Conservation (phyloP, 371 early-diverging fungal species). For the Apophysomyces trapeziformis region DNA sequence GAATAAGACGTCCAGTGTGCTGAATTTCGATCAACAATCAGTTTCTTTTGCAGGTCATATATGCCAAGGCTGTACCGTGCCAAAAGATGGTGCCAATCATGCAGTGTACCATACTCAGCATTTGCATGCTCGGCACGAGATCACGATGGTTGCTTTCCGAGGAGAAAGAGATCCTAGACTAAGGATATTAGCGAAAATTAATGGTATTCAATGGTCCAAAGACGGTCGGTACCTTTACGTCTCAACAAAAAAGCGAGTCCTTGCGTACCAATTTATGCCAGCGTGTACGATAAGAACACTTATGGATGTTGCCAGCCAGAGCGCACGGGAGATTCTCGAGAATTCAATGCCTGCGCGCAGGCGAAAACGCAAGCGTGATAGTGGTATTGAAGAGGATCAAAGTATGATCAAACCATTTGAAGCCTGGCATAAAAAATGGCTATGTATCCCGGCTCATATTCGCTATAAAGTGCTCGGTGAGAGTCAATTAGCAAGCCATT, state of each 20-base stretch:
- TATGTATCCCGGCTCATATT: slow-evolving; percentile 31
- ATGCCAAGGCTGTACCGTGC: slow-evolving; percentile 6
- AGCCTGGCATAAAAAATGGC: slow-evolving; percentile 32
- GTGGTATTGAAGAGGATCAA: slow-evolving; percentile 11
- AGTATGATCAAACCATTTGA: slow-evolving; percentile 10
- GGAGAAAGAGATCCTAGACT: slow-evolving; percentile 54
- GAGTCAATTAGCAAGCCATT: slow-evolving; percentile 40
- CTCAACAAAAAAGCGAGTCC: slow-evolving; percentile 60
- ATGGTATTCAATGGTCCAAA: slow-evolving; percentile 61
- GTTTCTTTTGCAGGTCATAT: slow-evolving; percentile 10
- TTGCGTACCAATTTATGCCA: slow-evolving; percentile 50
- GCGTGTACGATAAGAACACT: slow-evolving; percentile 17
- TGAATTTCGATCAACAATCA: slow-evolving; percentile 17
- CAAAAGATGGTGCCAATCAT: slow-evolving; percentile 2
- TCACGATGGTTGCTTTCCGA: slow-evolving; percentile 62
- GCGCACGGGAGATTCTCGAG: slow-evolving; percentile 23
- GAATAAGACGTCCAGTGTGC: slow-evolving; percentile 17
- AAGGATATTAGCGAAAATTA: slow-evolving; percentile 61
- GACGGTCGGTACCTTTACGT: slow-evolving; percentile 60
- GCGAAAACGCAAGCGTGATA: slow-evolving; percentile 7
- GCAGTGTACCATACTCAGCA: slow-evolving; percentile 23
- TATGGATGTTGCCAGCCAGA: slow-evolving; percentile 21
- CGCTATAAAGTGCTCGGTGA: slow-evolving; percentile 28
- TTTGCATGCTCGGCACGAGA: slow-evolving; percentile 47
- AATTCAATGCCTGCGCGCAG: not conserved